Base-by-base conservation (phyloP, 179 eudicot species). In the Spinacia oleracea region DNA sequence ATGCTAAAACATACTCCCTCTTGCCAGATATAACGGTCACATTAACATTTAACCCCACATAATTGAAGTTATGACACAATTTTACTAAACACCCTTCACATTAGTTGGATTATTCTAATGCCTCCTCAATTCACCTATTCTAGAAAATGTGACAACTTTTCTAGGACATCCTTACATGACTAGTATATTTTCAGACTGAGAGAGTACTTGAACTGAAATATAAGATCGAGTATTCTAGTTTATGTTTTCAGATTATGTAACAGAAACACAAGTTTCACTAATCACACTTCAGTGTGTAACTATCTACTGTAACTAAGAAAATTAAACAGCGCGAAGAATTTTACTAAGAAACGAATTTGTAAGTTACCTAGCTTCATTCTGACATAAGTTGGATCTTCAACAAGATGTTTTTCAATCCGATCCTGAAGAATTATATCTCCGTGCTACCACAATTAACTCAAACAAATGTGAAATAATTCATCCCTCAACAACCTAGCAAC, bases 291-390 rank as follows among this genome's bases (percentile, higher is more conserved):
- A 55, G 53, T 42, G n/a, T n/a, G n/a, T n/a, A n/a, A n/a, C n/a
- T n/a, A 38, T 62, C 53, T 8, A 9, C 53, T 8, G 6, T 51
- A 77, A 68, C 23, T 4, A 55, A 15, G 38, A 34, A 65, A 29
- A 27, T 0, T 15, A 60, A 2, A 14, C 34, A 12, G 34, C 43
- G 8, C 1, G 6, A 43, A 43, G 53, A 69, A 69, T n/a, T 40
- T n/a, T 10, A 43, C 53, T 3, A 43, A n/a, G n/a, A n/a, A n/a
- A n/a, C n/a, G 55, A 51, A 29, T 10, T 51, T 20, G 27, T 20
- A 10, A n/a, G 27, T 78, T 84, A 86, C 89, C 89, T 80, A 86
- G 81, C 80, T 86, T 86, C 89, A 86, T 86, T 72, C 75, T 74
- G 53, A 72, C 81, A 85, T 83, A 79, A 29, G 81, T 48, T 32